Evolutionary conservation across 768 basidiomycete species (phyloP), one percentile per base, ranked within the genome.

Genomic region (Suillus sp.): DNA sequence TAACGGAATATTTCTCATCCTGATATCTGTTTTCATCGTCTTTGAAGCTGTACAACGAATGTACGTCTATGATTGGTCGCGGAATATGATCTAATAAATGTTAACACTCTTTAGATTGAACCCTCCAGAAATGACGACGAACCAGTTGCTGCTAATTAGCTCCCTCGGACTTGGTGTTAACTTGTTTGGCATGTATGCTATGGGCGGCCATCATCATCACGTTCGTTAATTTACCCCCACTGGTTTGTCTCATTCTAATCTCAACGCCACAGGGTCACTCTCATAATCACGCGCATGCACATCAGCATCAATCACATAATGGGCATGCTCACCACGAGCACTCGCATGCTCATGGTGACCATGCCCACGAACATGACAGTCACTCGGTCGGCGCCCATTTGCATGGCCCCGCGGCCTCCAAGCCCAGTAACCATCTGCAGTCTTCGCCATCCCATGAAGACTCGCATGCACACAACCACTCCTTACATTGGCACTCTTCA

Each of bases 81-180:
- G 42, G 25, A 51, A 32, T 7, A 61, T 51, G 51, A 50, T 38
- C 20, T 14, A 38, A 8, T 64, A 25, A 16, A 35, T 25, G 25
- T 55, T 53, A 38, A 57, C 10, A 42, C 42, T 43, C 30, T 54
- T 47, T 64, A 96, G 94, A 45, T 71, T 96, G 69, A 91, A 96
- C 66, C 96, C 97, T 25, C 97, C 97, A 1, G 95, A 98, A 70
- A 99, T 99, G 95, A 96, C 94, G 68, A 97, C 95, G 3, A 91
- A 85, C 65, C 96, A 98, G 71, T 82, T 99, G 0, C 76, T 99
- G 45, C 80, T 97, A 1, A 91, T 99, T 59, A 96, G 94, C 65
- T 85, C 89, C 4, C 75, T 98, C 32, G 97, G 97, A 9, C 79
- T 99, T 11, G 94, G 82, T 1, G 95, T 99, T 54, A 99, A 99